Evolutionary conservation across 2,329 filamentous ascomycete species (phyloP).

Genomic region (Pleoardoris graminearum): DNA sequence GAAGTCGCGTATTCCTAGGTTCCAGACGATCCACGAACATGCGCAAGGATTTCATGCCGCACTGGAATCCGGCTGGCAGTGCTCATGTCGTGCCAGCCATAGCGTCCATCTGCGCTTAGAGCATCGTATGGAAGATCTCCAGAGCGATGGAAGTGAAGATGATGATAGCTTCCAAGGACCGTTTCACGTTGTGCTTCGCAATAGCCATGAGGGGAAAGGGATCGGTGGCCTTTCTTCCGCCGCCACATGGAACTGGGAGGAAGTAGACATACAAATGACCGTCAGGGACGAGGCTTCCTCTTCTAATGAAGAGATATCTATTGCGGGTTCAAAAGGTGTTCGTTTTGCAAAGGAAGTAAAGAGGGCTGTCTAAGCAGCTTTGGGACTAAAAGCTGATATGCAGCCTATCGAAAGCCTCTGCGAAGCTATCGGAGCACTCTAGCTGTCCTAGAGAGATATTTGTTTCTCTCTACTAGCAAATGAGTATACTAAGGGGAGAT

Average conservation of each 20-base stretch:
- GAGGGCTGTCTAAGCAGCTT: conserved; percentile 21
- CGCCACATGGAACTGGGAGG: conserved; percentile 25
- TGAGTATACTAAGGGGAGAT: conserved; percentile 21
- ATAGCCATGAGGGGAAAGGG: conserved; percentile 9
- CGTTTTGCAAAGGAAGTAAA: conserved; percentile 20
- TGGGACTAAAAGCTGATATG: conserved; percentile 16
- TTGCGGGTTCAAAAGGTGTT: conserved; percentile 12
- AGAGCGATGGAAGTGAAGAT: conserved; percentile 18
- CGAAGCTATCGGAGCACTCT: conserved; percentile 19
- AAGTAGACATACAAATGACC: conserved; percentile 22
- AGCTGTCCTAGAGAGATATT: conserved; percentile 20
- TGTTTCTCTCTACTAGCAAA: conserved; percentile 20
- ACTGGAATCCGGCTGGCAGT: conserved; percentile 27
- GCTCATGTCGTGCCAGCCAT: conserved; percentile 28
- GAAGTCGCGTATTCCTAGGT: conserved; percentile 20
- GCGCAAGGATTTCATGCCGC: conserved; percentile 24
- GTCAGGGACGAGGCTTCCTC: not conserved
- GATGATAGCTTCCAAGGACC: conserved; percentile 17
- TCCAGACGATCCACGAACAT: conserved; percentile 22
- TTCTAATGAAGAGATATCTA: not conserved
- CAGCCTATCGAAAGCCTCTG: conserved; percentile 24
- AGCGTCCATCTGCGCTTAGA: conserved; percentile 30
- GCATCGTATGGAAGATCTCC: conserved; percentile 18
- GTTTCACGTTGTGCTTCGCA: conserved; percentile 25
- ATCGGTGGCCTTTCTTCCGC: not conserved